phyloP scores from a whole-genome alignment of 2,329 filamentous ascomycete species.

The Helminthosporium solani region DNA sequence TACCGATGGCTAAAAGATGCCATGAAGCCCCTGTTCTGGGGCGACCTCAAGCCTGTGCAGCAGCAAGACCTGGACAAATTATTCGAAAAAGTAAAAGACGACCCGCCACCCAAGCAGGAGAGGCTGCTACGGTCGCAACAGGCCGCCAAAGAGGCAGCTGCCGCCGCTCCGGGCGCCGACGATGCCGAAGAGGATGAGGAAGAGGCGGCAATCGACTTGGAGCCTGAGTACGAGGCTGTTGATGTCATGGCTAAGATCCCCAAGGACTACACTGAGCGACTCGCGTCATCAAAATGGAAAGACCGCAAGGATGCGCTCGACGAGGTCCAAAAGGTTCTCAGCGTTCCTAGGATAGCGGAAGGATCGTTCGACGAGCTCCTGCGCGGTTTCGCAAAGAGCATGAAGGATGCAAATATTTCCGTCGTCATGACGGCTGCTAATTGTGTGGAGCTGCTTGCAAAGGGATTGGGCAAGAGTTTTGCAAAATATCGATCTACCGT shows the following conservation, averaged over 20 bases:
- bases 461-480: constrained; percentile 77
- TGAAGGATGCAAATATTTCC: constrained; percentile 98
- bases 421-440: constrained; percentile 92
- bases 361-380: constrained; percentile 83
- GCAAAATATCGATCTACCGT: constrained; percentile 76
- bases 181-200: constrained; percentile 56
- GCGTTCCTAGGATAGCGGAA: constrained; percentile 89
- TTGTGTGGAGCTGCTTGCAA: constrained; percentile 85
- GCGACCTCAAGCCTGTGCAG: constrained; percentile 90
- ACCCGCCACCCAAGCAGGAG: constrained; percentile 85
- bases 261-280: constrained; percentile 75
- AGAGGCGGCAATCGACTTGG: constrained; percentile 68
- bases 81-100: constrained; percentile 90
- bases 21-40: constrained; percentile 98
- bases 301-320: constrained; percentile 94
- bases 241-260: constrained; percentile 82
- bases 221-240: constrained; percentile 70
- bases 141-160: constrained; percentile 72
- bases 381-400: constrained; percentile 83
- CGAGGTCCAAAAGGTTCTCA: constrained; percentile 71
- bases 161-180: constrained; percentile 57
- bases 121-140: constrained; percentile 86
- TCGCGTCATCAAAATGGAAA: constrained; percentile 96
- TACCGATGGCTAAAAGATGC: constrained; percentile 97
- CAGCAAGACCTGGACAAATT: constrained; percentile 90